Conservation (phyloP, 2,329 filamentous ascomycete genomes). For the Botrytis pseudocinerea region DNA sequence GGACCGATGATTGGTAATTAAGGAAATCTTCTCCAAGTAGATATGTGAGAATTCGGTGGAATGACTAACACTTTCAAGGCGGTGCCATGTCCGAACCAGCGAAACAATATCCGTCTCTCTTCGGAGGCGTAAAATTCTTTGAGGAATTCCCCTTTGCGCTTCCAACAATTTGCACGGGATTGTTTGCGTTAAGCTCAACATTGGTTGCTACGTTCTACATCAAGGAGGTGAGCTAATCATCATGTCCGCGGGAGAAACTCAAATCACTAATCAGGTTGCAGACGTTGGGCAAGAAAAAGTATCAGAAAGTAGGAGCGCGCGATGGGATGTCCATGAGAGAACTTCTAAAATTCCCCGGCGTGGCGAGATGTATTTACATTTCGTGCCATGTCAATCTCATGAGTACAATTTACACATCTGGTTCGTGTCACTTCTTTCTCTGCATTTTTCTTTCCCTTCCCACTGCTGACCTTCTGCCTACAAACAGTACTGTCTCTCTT, state of each 20-base stretch:
- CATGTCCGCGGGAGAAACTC: too few species aligned
- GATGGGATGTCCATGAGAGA: slow-evolving; percentile 49
- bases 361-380: slow-evolving; percentile 63
- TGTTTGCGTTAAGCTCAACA: slow-evolving; percentile 55
- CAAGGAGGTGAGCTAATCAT: slow-evolving; percentile 50
- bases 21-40: background rate
- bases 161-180: slow-evolving; percentile 58
- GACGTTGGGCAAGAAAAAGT: slow-evolving; percentile 47
- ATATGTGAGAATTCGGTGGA: slow-evolving; percentile 37
- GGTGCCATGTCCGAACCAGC: slow-evolving; percentile 69
- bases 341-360: slow-evolving; percentile 63
- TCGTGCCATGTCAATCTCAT: slow-evolving; percentile 69
- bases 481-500: slow-evolving; percentile 60
- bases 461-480: background rate
- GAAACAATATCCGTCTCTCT: slow-evolving; percentile 59
- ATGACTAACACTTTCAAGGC: slow-evolving; percentile 46
- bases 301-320: slow-evolving; percentile 32
- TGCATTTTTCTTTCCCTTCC: background rate
- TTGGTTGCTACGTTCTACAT: slow-evolving; percentile 56
- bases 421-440: slow-evolving; percentile 22
- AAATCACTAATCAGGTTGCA: slow-evolving; percentile 18
- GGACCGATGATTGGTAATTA: slow-evolving; percentile 52
- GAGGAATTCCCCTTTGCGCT: slow-evolving; percentile 65
- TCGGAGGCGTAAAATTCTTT: slow-evolving; percentile 59
- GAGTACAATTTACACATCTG: slow-evolving; percentile 69